Conservation (phyloP, 2,329 filamentous ascomycete species). For the Hypoxylon sp. region DNA sequence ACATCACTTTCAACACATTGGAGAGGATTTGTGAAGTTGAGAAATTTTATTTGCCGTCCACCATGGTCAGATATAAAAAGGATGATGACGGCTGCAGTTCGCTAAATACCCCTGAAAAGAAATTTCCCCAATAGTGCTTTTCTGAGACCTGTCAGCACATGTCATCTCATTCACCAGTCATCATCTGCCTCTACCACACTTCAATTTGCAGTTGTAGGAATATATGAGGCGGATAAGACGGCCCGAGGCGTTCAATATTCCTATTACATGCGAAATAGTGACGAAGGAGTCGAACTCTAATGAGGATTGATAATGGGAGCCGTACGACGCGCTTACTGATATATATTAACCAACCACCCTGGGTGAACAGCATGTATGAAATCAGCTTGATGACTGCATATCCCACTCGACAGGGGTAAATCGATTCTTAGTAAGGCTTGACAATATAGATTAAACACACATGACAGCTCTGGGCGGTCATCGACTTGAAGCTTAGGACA, state of each 20-base stretch:
- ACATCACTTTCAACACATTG: background rate
- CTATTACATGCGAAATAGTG: background rate
- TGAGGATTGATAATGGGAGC: background rate
- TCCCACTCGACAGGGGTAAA: background rate
- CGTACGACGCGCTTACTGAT: background rate
- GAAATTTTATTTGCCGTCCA: background rate
- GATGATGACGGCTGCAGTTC: background rate
- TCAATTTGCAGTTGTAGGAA: background rate
- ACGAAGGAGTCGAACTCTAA: background rate
- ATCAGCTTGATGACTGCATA: background rate
- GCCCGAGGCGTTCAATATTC: background rate
- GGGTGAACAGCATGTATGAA: background rate
- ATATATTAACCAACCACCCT: background rate
- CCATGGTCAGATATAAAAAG: background rate
- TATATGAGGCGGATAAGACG: background rate
- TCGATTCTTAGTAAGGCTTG: background rate
- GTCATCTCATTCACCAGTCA: background rate
- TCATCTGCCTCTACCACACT: background rate
- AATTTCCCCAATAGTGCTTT: background rate
- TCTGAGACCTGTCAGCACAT: background rate
- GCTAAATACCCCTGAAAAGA: background rate
- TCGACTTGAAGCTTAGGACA: background rate
- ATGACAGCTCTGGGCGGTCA: background rate
- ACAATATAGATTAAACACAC: background rate
- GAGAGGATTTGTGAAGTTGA: background rate